phyloP scores from a whole-genome alignment of 2,329 filamentous ascomycete species.

The Lizonia empirigonia region DNA sequence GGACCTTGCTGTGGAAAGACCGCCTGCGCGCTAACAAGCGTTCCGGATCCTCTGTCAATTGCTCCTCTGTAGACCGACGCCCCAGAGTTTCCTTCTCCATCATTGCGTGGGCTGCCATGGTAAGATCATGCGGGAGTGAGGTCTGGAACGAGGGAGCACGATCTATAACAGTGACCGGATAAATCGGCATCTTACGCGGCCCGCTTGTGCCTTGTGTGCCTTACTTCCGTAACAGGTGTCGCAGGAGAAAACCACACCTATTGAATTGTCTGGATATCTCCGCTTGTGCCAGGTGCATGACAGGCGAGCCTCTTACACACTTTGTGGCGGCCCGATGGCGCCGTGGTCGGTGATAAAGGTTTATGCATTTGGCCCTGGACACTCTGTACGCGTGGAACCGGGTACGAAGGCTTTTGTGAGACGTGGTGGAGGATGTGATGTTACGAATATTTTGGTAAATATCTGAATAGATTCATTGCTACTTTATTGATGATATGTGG shows the following conservation, averaged over 20 bases:
- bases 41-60: not conserved
- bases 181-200: conserved; percentile 13
- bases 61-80: conserved; percentile 2
- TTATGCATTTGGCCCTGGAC: too few species aligned
- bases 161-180: conserved; percentile 12
- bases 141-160: not conserved
- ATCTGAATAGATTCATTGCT: too few species aligned
- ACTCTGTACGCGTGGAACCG: too few species aligned
- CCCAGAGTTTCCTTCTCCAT: conserved; percentile 8
- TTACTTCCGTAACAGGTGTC: conserved; percentile 11
- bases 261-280: not conserved
- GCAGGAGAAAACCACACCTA: not conserved
- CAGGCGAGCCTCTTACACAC: not conserved
- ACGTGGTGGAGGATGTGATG: too few species aligned
- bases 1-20: conserved; percentile 25
- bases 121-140: not conserved
- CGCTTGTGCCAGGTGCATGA: not conserved
- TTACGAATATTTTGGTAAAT: not conserved
- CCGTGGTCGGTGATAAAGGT: too few species aligned
- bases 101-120: not conserved
- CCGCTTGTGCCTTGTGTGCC: conserved; percentile 4
- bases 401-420: not conserved
- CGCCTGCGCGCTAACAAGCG: not conserved
- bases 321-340: too few species aligned
- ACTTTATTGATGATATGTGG: conserved; percentile 4